Evolutionary conservation across 257 asterid genomes (phyloP), one percentile per base, ranked within the genome.

Genomic region (Eustoma russellianum): DNA sequence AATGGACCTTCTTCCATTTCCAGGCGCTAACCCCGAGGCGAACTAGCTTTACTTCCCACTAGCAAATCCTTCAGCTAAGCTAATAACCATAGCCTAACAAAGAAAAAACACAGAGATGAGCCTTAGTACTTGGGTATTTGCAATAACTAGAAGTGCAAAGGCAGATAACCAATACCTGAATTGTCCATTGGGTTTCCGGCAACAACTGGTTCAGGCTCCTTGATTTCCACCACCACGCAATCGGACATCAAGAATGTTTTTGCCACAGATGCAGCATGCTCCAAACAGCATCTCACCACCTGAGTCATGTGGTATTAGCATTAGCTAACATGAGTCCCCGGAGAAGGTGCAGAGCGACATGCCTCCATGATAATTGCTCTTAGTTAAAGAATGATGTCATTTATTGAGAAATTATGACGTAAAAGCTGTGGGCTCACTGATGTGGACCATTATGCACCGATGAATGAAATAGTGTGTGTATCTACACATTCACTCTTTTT

Each of bases 231-330:
- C 8, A 92, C 98, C 13, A 92, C 98, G 9, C 95, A 85, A 52
- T 92, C 98, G 0, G 98, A 92, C 95, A 88, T 92, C 82, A 92
- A 81, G 66, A 92, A 92, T 41, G 97, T 92, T 83, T 85, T 92
- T 0, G 98, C 94, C 57, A 92, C 98, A 0, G 98, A 92, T 18
- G 98, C 68, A 4, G 98, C 97, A 7, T 92, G 98, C 61, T 92
- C 98, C 28, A 92, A 64, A 77, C 98, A 92, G 64, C 98, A 92
- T 57, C 98, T 77, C 30, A 92, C 98, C 67, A 92, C 96, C 97
- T 89, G 59, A 24, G 57, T 33, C 68, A 60, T 17, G 18, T 45
- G 12, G 12, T 38, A 5, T 38, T 1, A 43, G 28, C 41, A 52
- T n/a, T n/a, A n/a, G n/a, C n/a, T n/a, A n/a, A n/a, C n/a, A n/a